Base-by-base conservation (phyloP, 805 yeast species). In the Saccharomycopsis capsularis region DNA sequence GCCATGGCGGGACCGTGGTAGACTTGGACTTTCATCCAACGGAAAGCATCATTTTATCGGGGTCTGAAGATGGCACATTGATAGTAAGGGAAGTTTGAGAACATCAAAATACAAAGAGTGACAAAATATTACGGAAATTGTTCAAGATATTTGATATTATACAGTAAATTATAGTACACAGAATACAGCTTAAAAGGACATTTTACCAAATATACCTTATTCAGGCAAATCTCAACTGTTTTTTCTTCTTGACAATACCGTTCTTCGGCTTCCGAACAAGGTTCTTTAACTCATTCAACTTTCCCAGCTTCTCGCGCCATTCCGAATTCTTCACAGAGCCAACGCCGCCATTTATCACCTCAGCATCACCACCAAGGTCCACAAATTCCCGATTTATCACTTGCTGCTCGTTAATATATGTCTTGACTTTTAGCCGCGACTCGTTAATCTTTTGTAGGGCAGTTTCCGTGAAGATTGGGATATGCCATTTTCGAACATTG, bases 1-100 rank as follows among this genome's bases (percentile, higher is more conserved):
- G 89, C 1, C 90, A 85, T 57, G 55, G 58, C 3, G 84, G 88
- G 0, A 63, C 80, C 0, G 84, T 80, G 0, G 62, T 80, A 23
- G 88, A 79, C 60, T 74, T 82, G 5, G 80, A 75, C 56, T 74
- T 69, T 54, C 76, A 75, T 55, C 78, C 80, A 4, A 60, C 60
- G 13, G 58, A 57, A 3, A 65, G 64, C 0, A 63, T 72, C 13
- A 34, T 81, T 7, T 60, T 74, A 2, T 70, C 81, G 16, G 63
- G 78, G 3, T 76, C 85, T 3, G 65, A 68, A 3, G 89, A 81
- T 59, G 80, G 83, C 0, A 66, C 73, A 3, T 57, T 82, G 4
- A 70, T 82, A 4, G 62, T 81, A 3, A 64, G 82, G 54, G 69
- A 68, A 48, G 34, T 62, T 6, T 61, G 57, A 43, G 29, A n/a